phyloP scores from a whole-genome alignment of 768 basidiomycete genomes.

The Russula sp. region DNA sequence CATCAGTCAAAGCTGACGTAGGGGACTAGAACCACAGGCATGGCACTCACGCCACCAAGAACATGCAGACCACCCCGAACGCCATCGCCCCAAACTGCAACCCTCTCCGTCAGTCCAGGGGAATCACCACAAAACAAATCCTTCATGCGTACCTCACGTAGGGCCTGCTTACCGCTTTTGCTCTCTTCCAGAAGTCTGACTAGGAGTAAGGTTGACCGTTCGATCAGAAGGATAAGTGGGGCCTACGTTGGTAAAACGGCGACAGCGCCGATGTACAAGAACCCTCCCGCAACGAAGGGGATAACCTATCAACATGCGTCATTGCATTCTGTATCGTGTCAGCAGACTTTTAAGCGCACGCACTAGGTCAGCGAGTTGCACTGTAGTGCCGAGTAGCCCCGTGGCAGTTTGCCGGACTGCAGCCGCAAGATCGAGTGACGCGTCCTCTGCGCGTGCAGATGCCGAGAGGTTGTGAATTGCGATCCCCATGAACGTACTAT shows the following conservation, averaged over 20 bases:
- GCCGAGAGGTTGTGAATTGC: slow-evolving; percentile 70
- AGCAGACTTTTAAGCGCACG: slow-evolving; percentile 28
- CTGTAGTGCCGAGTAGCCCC: slow-evolving; percentile 80
- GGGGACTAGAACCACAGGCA: slow-evolving; percentile 5
- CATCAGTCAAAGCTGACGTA: slow-evolving; percentile 11
- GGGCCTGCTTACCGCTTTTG: slow-evolving; percentile 79
- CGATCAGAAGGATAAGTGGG: slow-evolving; percentile 6
- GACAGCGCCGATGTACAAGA: slow-evolving; percentile 90
- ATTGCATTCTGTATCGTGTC: slow-evolving; percentile 17
- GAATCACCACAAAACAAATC: background rate
- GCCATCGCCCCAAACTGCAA: slow-evolving; percentile 84
- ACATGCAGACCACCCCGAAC: slow-evolving; percentile 88
- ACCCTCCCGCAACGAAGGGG: slow-evolving; percentile 85
- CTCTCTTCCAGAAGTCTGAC: slow-evolving; percentile 76
- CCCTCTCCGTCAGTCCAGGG: slow-evolving; percentile 12
- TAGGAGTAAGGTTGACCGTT: slow-evolving; percentile 2
- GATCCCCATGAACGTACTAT: slow-evolving; percentile 82
- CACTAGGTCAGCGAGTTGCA: slow-evolving; percentile 72
- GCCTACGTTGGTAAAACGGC: slow-evolving; percentile 86
- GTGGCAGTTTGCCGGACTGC: slow-evolving; percentile 68
- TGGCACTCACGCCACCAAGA: slow-evolving; percentile 75
- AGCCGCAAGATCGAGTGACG: slow-evolving; percentile 57
- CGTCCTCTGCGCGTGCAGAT: slow-evolving; percentile 33
- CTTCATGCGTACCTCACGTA: slow-evolving; percentile 65
- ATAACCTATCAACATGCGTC: slow-evolving; percentile 51